Percentiles rank a stretch among this genome's conserved stretches.
Evolutionary conservation across 768 basidiomycete genomes (phyloP).

Genomic region (Kwoniella pini): DNA sequence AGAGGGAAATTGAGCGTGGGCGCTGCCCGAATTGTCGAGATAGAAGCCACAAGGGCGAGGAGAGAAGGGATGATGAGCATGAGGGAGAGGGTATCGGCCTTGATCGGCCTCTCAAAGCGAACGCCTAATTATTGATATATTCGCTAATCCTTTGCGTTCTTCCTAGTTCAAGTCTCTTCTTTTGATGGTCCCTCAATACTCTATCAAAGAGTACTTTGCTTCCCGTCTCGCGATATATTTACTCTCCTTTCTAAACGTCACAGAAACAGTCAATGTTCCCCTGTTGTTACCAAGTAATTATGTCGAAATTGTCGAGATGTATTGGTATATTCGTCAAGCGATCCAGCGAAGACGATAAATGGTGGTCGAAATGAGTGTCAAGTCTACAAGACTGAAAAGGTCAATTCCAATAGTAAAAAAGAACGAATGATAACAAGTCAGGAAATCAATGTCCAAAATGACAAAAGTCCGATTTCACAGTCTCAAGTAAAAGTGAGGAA

Average conservation of each 20-base stretch:
- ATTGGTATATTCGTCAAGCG: slow-evolving; percentile 1
- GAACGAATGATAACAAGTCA: slow-evolving; percentile 1
- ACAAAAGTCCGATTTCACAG: not conserved
- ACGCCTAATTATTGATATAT: not conserved
- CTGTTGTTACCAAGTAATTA: not conserved
- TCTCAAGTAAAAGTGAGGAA: not conserved
- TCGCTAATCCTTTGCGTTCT: too few relatives aligned
- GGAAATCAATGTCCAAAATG: not conserved
- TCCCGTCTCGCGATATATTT: too few relatives aligned
- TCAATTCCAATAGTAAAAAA: not conserved
- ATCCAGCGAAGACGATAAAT: slow-evolving; percentile 11
- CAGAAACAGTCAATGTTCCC: slow-evolving; percentile 17
- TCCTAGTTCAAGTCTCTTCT: too few relatives aligned
- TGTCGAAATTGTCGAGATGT: slow-evolving; percentile 2
- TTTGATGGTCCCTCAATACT: slow-evolving; percentile 9
- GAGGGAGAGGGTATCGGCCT: slow-evolving; percentile 5
- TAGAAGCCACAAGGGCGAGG: slow-evolving; percentile 27
- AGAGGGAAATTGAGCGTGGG: slow-evolving; percentile 63
- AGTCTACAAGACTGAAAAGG: slow-evolving; percentile 4
- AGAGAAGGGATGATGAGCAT: slow-evolving; percentile 25
- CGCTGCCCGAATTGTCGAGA: slow-evolving; percentile 28
- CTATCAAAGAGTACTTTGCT: slow-evolving; percentile 17
- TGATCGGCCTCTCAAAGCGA: slow-evolving; percentile 4
- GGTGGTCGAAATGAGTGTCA: slow-evolving; percentile 3
- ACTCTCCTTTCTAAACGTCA: not conserved